These are phyloP conservation scores for Ascochyta clinopodiicola DNA, from an alignment of 2,329 filamentous ascomycete genomes.

Conservation along the genomic window DNA sequence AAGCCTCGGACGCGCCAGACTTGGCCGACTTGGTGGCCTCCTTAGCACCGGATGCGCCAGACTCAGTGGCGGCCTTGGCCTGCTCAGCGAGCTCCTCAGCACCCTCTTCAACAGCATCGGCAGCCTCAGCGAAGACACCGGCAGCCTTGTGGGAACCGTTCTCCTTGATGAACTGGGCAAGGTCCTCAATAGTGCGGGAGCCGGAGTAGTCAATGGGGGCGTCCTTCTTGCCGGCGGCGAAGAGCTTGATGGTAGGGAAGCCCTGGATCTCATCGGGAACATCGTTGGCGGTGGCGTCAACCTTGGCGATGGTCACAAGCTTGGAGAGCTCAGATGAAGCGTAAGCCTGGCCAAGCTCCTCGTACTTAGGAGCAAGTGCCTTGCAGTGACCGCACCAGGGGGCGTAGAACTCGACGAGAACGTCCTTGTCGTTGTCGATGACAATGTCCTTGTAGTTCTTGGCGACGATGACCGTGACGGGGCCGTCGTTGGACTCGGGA, in stretches of 20 bases:
- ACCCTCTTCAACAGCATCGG: conserved; percentile 56
- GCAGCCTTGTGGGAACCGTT: conserved; percentile 89
- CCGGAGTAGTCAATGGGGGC: conserved; percentile 86
- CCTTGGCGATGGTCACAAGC: conserved; percentile 79
- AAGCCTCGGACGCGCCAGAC: conserved; percentile 45
- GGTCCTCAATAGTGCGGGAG: conserved; percentile 86
- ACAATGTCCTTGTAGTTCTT: conserved; percentile 93
- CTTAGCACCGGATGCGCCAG: conserved; percentile 46
- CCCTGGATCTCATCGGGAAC: conserved; percentile 96
- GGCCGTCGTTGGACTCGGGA: conserved; percentile 89
- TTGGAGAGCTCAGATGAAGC: conserved; percentile 57
- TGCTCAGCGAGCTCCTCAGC: conserved; percentile 50
- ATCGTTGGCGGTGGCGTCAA: conserved; percentile 95
- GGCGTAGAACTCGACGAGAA: conserved; percentile 97
- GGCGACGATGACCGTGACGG: conserved; percentile 87
- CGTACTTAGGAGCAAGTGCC: conserved; percentile 71
- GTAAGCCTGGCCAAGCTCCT: conserved; percentile 67
- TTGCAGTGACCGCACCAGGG: conserved; percentile 80
- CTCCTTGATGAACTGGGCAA: conserved; percentile 91
- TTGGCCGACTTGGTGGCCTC: conserved; percentile 57
- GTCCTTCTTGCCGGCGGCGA: conserved; percentile 86
- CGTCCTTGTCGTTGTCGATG: conserved; percentile 93
- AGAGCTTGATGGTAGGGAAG: conserved; percentile 99
- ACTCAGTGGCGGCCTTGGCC: conserved; percentile 48
- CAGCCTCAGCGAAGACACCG: conserved; percentile 65